Evolutionary conservation across 306 rosid species (phyloP), one percentile per base, ranked within the genome.

Genomic region (Gastrolobium villosum): DNA sequence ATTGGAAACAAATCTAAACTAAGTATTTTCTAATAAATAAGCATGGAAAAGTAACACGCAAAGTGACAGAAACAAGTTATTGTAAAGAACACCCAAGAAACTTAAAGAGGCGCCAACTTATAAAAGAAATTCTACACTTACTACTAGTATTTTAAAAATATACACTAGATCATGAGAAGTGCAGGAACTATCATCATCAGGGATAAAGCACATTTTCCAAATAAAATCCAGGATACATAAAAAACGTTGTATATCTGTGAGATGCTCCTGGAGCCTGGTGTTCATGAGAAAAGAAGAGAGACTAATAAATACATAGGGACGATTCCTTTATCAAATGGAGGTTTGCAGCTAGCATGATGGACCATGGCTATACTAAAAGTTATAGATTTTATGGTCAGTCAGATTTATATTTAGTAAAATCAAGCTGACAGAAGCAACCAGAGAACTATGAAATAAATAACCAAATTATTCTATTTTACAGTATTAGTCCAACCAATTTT

Each of bases 71-170:
- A 37, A 43, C 37, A 74, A 75, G 57, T 28, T 40, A 48, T 2
- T 15, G 40, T 49, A 34, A 70, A 31, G 72, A 70, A 49, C 62
- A 70, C 26, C 28, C 59, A 54, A 15, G 44, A 39, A 45, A 67
- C 6, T 40, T 20, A 56, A 60, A 60, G 46, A 60, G 49, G 7
- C 15, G 43, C 73, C 61, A 11, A 64, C 44, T 26, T 62, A 40
- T 6, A 11, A 65, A 20, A 37, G 41, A 37, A 28, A 77, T 3
- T 65, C 26, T 70, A 6, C 30, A 9, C 72, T 39, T 30, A 28
- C 66, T 31, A 52, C 70, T 46, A 45, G 26, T 28, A 46, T 45
- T 48, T 36, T 7, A 39, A 66, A 53, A n/a, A 28, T 4, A 39
- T 10, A 28, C 30, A 55, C 5, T 41, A 77, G 9, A 30, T 32